Base-by-base conservation (phyloP, 768 basidiomycete species). In the Kwoniella botswanensis region DNA sequence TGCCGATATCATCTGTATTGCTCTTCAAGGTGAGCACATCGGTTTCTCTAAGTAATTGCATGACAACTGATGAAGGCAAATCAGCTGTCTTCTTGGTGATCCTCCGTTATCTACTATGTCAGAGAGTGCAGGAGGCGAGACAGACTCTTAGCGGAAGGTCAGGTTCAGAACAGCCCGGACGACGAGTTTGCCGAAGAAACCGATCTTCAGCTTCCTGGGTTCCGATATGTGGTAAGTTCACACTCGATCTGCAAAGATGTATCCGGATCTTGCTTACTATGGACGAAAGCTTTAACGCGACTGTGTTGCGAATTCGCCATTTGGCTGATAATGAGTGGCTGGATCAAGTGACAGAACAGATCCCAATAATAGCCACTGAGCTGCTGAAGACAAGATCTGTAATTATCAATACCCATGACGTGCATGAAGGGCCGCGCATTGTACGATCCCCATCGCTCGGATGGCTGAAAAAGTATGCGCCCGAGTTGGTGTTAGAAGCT, bases 1-100 rank as follows among this genome's bases (percentile, higher is more conserved):
- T 21, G 59, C 59, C 11, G 59, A 61, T 43, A 61, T 61, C 29
- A 61, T 61, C 59, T 61, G 59, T 43, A 61, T 61, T 26, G 59
- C 17, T 22, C 59, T 61, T 43, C 59, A 61, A 43, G 59, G 59
- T 61, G 26, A 61, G 59, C 35, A 29, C 10, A 22, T 21, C 12
- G 4, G 56, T 18, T 21, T 35, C 3, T 9, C 21, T 22, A 13
- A 50, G 46, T 50, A 11, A 12, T 35, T 35, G 3, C 35, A 22
- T 3, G 12, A 26, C 43, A 56, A 6, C 59, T 61, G 21, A 61
- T 61, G 13, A 29, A n/a, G 29, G 35, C 9, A 15, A 26, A 26
- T 12, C 42, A 61, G 59, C 59, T n/a, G 35, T 61, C 24, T 61
- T 61, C 59, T 21, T 61, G 29, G 35, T 61, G 13, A 61, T 61